Evolutionary conservation across 805 yeast species (phyloP), one percentile per base, ranked within the genome.

Genomic region (Candida fluviatilis): DNA sequence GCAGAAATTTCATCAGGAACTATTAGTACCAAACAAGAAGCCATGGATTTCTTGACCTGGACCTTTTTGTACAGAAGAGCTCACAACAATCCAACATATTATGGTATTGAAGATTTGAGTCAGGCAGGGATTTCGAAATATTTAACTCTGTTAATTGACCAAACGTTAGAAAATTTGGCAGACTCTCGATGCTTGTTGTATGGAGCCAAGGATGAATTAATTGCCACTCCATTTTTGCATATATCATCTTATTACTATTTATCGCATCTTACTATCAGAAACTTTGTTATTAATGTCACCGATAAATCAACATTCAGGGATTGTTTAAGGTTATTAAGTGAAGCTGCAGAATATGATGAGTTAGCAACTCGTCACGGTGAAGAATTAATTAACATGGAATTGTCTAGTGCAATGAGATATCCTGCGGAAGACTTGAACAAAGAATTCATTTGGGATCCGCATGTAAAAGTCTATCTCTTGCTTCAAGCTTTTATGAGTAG

Each of bases 311-410:
- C 72, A 3, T 79, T 84, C 50, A 63, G 89, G 55, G 76, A 79
- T 37, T 75, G 90, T 67, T 55, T 93, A 61, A 62, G 66, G 42
- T 63, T 78, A 56, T 58, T 69, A 43, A 76, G 83, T 35, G 74
- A 75, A 42, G 85, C 91, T 0, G 64, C 79, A 1, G 97, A 89
- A 58, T 89, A 84, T 52, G 88, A 88, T 55, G 95, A 87, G 50
- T 65, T 90, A 16, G 91, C 96, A 2, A 86, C 93, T 1, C 73
- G 96, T 44, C 96, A 90, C 56, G 95, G 95, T 18, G 96, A 89
- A 61, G 95, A 87, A 50, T 67, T 88, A 39, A 78, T 86, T 62
- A 89, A 89, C 61, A 78, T 76, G 62, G 96, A 88, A 54, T 70
- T 90, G 72, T 84, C 95, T 2, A 79, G 78, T 43, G 77, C 77